Percentiles rank a stretch among this genome's conserved stretches.
Evolutionary conservation across 2,329 filamentous ascomycete genomes (phyloP).

Genomic region (Gremmenia infestans): DNA sequence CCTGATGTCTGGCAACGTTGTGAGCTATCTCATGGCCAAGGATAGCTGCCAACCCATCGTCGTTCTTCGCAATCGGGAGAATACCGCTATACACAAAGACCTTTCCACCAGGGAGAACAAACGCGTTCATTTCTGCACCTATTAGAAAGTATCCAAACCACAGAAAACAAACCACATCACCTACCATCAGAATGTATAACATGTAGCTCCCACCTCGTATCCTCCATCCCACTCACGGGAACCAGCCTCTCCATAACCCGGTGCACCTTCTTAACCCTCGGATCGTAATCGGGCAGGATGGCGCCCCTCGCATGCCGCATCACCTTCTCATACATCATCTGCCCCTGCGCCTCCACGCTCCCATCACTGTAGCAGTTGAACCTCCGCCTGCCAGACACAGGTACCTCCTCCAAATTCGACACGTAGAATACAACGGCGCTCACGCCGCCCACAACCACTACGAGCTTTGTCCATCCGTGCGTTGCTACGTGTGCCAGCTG

Average conservation of each 20-base stretch:
- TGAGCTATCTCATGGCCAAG: conserved; percentile 78
- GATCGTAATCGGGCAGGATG: conserved; percentile 54
- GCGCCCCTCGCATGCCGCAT: conserved; percentile 49
- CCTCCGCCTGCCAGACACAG: conserved; percentile 63
- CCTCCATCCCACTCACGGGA: conserved; percentile 57
- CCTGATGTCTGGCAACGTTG: conserved; percentile 63
- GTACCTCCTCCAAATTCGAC: conserved; percentile 66
- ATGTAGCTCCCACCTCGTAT: conserved; percentile 62
- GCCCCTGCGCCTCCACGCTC: conserved; percentile 48
- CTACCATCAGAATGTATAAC: conserved; percentile 63
- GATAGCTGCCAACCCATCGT: conserved; percentile 68
- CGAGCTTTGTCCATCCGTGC: conserved; percentile 34
- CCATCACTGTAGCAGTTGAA: conserved; percentile 65
- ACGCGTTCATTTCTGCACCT: conserved; percentile 55
- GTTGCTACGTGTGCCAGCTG: conserved; percentile 32
- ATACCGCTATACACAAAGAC: conserved; percentile 77
- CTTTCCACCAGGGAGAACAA: conserved; percentile 73
- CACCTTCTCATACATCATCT: conserved; percentile 51
- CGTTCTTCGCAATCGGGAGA: conserved; percentile 58
- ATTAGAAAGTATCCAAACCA: background rate
- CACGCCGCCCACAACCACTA: conserved; percentile 38
- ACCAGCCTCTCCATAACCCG: conserved; percentile 63
- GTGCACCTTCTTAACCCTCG: conserved; percentile 50
- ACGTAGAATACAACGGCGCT: conserved; percentile 54
- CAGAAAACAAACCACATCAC: conserved; percentile 15